These are phyloP conservation scores for Colletotrichum sp. DNA, from an alignment of 2,329 filamentous ascomycete genomes.

Conservation along the genomic window DNA sequence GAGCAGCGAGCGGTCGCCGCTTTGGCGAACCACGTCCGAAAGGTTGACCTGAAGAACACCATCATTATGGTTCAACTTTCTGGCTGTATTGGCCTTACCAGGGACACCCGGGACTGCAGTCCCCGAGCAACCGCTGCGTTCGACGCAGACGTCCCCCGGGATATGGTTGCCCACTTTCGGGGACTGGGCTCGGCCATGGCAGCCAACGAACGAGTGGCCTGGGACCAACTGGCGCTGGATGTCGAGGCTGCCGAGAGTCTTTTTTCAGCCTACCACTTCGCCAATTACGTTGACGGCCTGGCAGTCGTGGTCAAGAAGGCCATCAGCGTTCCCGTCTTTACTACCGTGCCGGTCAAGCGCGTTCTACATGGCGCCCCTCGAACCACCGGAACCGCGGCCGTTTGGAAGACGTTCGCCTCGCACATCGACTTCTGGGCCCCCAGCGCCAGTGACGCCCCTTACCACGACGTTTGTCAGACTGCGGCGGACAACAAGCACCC, in stretches of 20 bases:
- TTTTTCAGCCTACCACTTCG: rapidly evolving
- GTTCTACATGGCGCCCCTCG: background rate
- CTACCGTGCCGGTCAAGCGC: background rate
- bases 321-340: background rate
- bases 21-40: background rate
- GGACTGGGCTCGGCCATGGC: background rate
- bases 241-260: background rate
- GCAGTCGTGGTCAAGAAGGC: background rate
- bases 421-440: background rate
- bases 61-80: background rate
- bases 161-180: background rate
- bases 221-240: background rate
- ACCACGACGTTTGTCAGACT: background rate
- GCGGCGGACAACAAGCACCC: background rate
- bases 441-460: background rate
- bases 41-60: background rate
- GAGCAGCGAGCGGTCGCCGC: background rate
- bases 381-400: background rate
- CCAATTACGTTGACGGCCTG: background rate
- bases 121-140: background rate
- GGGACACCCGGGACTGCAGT: background rate
- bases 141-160: background rate
- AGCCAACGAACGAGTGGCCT: background rate
- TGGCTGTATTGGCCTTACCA: background rate
- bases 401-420: background rate